phyloP scores from a whole-genome alignment of 306 rosid genomes.

The Carpinus viminea region DNA sequence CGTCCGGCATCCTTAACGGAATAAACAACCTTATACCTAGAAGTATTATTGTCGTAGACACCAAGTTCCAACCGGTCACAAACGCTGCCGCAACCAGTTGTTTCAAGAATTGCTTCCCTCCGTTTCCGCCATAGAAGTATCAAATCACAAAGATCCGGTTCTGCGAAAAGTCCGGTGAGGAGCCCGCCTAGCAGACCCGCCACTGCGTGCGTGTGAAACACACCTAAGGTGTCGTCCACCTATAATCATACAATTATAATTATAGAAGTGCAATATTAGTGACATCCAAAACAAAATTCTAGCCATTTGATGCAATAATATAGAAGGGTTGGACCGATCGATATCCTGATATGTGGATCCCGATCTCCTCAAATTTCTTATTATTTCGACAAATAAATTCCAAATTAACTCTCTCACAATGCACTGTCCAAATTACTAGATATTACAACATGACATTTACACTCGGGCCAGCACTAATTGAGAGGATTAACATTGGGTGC shows the following conservation, averaged over 20 bases:
- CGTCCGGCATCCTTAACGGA: conserved; percentile 88
- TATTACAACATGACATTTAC: no score
- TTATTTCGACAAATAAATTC: no score
- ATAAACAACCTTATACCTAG: conserved; percentile 61
- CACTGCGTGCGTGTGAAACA: conserved; percentile 96
- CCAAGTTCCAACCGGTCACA: conserved; percentile 79
- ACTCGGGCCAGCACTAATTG: background rate
- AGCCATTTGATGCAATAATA: no score
- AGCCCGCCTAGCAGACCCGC: conserved; percentile 93
- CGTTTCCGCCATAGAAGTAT: conserved; percentile 69
- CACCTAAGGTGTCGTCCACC: conserved; percentile 95
- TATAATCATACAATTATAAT: conserved; percentile 7
- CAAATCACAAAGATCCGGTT: conserved; percentile 71
- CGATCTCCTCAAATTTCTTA: no score
- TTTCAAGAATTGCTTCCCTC: conserved; percentile 68
- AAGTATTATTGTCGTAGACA: conserved; percentile 78
- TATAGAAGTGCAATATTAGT: no score
- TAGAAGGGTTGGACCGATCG: no score
- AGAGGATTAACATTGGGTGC: background rate
- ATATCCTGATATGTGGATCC: no score
- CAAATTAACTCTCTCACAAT: no score
- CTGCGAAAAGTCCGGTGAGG: conserved; percentile 85
- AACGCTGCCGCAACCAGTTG: conserved; percentile 76
- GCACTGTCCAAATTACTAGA: no score
- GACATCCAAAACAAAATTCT: no score